Percentiles rank a stretch among this genome's conserved stretches.
Conservation (phyloP, 495 filamentous ascomycete genomes). For the Hypoxylon rickii region DNA sequence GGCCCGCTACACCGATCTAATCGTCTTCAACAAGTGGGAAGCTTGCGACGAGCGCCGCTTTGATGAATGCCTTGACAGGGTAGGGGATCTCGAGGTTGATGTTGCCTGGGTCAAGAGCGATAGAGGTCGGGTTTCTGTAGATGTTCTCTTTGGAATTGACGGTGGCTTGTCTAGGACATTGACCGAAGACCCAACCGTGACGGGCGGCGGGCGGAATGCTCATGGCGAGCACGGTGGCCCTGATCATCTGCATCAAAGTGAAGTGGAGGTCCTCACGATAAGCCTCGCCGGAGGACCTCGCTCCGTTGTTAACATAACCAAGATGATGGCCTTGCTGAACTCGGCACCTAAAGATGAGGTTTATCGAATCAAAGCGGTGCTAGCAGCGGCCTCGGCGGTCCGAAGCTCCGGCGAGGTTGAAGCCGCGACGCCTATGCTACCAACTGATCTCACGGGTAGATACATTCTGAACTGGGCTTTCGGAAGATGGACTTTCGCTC, state of each 20-base stretch:
- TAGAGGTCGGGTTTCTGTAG: slow-evolving; percentile 71
- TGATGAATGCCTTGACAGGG: slow-evolving; percentile 79
- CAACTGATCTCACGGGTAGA: slow-evolving; percentile 31
- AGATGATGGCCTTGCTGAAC: slow-evolving; percentile 68
- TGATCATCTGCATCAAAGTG: slow-evolving; percentile 67
- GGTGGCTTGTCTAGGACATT: slow-evolving; percentile 70
- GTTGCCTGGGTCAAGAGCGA: slow-evolving; percentile 80
- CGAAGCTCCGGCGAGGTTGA: slow-evolving; percentile 62
- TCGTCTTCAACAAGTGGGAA: slow-evolving; percentile 98
- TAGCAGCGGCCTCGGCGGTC: slow-evolving; percentile 63
- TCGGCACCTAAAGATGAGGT: slow-evolving; percentile 85
- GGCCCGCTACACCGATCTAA: slow-evolving; percentile 87
- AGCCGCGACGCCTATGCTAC: slow-evolving; percentile 2
- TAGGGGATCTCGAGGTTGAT: slow-evolving; percentile 85
- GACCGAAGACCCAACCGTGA: slow-evolving; percentile 44
- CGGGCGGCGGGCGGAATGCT: too few relatives aligned
- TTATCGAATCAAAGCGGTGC: slow-evolving; percentile 91
- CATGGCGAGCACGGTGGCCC: slow-evolving; percentile 44
- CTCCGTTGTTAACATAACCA: slow-evolving; percentile 62
- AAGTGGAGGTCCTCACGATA: slow-evolving; percentile 88
- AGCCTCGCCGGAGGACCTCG: slow-evolving; percentile 53
- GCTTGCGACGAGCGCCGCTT: slow-evolving; percentile 67
- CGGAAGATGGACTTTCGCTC: slow-evolving; percentile 88
- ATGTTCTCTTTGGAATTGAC: slow-evolving; percentile 86
- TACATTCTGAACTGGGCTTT: slow-evolving; percentile 99